Base-by-base conservation (phyloP, 805 yeast genomes). In the Suhomyces pyralidae region DNA sequence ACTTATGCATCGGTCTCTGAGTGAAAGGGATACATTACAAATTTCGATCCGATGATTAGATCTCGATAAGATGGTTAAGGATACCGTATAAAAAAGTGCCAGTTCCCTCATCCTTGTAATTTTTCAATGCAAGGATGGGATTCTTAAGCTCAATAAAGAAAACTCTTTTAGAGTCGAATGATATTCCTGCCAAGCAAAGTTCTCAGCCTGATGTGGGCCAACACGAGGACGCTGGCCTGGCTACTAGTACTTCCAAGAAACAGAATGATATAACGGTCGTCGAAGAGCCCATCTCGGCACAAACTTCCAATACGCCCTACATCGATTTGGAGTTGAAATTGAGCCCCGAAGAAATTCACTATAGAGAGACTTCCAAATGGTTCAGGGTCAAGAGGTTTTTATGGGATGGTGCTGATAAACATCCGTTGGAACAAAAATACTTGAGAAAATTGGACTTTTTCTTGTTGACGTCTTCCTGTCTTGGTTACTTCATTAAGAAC, bases 401-500 rank as follows among this genome's bases (percentile, higher is more conserved):
- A 8, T 73, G 77, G 76, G 77, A 73, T 55, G 71, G 73, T 3
- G 57, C 64, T 1, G 77, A 65, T 19, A 70, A 68, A 54, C 74
- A 72, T 53, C 74, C 75, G 7, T 60, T 60, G 40, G 77, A 73
- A 55, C 68, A 65, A 55, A 58, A 51, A 43, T 71, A 69, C 52
- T 58, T 73, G 55, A 22, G 63, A 48, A 73, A 73, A 54, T 57
- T 73, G 49, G 77, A 73, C 52, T 56, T 46, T 56, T 67, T 59
- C 66, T 62, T 63, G 64, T 60, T 61, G 62, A 61, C 46, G 64
- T 59, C 60, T 58, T 75, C 86, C 0, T 79, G 83, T 63, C 66
- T 83, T 52, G 83, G 82, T 2, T 78, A 77, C 57, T 78, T 77
- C 58, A 71, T 76, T 56, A 78, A 78, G 61, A 74, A 71, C 28